Evolutionary conservation across 495 filamentous ascomycete genomes (phyloP), one percentile per base, ranked within the genome.

Genomic region (Penicillium psychrofluorescens): DNA sequence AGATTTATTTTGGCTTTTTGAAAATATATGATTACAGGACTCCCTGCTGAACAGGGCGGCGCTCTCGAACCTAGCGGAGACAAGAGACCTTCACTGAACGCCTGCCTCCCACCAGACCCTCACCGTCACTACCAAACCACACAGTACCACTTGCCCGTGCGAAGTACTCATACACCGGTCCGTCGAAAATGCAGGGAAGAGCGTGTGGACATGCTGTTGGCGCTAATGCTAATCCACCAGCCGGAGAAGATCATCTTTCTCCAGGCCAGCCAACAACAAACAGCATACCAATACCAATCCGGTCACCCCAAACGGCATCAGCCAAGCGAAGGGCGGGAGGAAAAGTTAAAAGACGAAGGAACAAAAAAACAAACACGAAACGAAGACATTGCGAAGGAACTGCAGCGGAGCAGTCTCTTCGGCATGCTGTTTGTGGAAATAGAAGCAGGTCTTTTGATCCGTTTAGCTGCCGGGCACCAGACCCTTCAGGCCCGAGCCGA

Each of bases 401-500:
- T 16, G 37, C 41, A 53, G 41, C 2, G 32, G 9, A 30, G 31
- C 34, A 42, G 34, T 53, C 62, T 22, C 47, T 53, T 56, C 44
- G 48, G 61, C 59, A 63, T 65, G 58, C 62, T 59, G 46, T 50
- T 67, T 64, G 51, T 66, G 44, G 66, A 59, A 55, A 53, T 40
- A 55, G 31, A 36, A 39, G 28, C 49, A 52, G 22, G 44, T 51
- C 47, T 45, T 22, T 3, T 3, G 4, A 22, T 22, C 22, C 36
- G 35, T 54, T 64, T 70, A 73, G 66, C 64, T 70, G 51, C 72
- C 71, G 29, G 71, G 66, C 43, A 92, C 81, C 76, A 90, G 88
- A 22, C 90, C 90, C 72, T 92, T 94, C 68, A 95, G 81, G 46
- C 89, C 89, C 37, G 80, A 78, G 44, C 68, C 68, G 58, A 95